Conservation (phyloP, 1,284 basidiomycete genomes). For the Lignosus rhinocerotis region DNA sequence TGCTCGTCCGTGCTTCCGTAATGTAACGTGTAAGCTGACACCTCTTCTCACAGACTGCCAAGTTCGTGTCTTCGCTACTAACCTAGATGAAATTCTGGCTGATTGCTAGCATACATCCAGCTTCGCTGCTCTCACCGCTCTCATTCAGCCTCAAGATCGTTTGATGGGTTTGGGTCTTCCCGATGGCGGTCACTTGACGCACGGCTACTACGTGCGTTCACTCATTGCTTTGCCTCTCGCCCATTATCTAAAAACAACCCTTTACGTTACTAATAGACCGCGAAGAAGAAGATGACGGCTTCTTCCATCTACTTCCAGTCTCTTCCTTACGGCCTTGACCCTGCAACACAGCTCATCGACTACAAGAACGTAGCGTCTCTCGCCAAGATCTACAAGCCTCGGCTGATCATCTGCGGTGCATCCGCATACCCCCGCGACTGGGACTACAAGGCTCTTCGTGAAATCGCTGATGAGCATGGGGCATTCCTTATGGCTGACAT, state of each 20-base stretch:
- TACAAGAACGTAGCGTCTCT: slow-evolving; percentile 84
- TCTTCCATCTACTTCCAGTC: slow-evolving; percentile 99
- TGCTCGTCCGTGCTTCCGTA: slow-evolving; percentile 1
- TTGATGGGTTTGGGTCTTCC: slow-evolving; percentile 99
- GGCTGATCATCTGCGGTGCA: slow-evolving; percentile 95
- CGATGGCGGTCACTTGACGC: slow-evolving; percentile 97
- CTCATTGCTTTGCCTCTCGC: neutral
- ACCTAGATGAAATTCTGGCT: neutral
- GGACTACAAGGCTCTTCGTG: slow-evolving; percentile 87
- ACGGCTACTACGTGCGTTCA: slow-evolving; percentile 87
- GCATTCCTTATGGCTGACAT: slow-evolving; percentile 96
- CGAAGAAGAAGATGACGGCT: slow-evolving; percentile 99
- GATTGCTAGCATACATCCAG: slow-evolving; percentile 40
- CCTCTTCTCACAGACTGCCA: slow-evolving; percentile 64
- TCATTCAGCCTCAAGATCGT: slow-evolving; percentile 97
- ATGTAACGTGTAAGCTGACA: neutral
- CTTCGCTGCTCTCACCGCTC: slow-evolving; percentile 96
- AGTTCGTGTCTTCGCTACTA: slow-evolving; percentile 47
- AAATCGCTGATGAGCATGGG: slow-evolving; percentile 85
- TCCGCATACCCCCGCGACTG: slow-evolving; percentile 99
- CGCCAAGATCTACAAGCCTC: slow-evolving; percentile 96
- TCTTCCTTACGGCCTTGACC: slow-evolving; percentile 90
- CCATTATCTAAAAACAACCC: slow-evolving; percentile 31
- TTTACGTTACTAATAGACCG: slow-evolving; percentile 60
- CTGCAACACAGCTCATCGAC: slow-evolving; percentile 88